Conservation (phyloP, 1,139 yeast genomes). For the Taphrina flavorubra region DNA sequence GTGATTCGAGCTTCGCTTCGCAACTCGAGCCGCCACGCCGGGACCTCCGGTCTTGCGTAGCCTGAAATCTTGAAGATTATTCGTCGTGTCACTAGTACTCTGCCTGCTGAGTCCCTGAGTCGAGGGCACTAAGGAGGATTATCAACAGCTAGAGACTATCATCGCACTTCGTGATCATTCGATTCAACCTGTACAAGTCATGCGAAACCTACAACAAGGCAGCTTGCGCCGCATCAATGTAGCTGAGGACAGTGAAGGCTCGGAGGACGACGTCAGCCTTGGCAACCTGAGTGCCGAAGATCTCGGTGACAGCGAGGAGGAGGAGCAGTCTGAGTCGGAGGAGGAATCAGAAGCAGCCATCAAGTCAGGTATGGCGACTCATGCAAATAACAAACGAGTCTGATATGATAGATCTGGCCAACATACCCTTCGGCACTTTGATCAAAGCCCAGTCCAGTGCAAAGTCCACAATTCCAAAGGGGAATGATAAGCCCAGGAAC, state of each 20-base stretch:
- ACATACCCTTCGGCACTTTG: constrained; percentile 22
- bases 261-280: constrained; percentile 25
- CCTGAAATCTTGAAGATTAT: no score
- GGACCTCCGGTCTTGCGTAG: not conserved
- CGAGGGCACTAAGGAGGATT: not conserved
- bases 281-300: constrained; percentile 32
- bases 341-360: constrained; percentile 10
- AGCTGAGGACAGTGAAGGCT: constrained; percentile 5
- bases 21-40: not conserved
- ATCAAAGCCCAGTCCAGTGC: constrained; percentile 2
- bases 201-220: constrained; percentile 16
- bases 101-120: not conserved
- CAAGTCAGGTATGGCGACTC: not conserved
- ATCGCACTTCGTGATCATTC: not conserved
- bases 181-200: not conserved
- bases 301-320: constrained; percentile 25
- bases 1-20: no score
- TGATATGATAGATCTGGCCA: constrained; percentile 13
- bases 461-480: not conserved
- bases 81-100: no score
- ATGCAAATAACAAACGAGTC: not conserved
- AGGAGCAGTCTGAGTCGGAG: constrained; percentile 10
- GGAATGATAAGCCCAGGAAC: not conserved
- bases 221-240: constrained; percentile 12
- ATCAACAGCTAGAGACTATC: not conserved